These are phyloP conservation scores for Coriaria nepalensis DNA, from an alignment of 306 rosid genomes.

Conservation along the genomic window DNA sequence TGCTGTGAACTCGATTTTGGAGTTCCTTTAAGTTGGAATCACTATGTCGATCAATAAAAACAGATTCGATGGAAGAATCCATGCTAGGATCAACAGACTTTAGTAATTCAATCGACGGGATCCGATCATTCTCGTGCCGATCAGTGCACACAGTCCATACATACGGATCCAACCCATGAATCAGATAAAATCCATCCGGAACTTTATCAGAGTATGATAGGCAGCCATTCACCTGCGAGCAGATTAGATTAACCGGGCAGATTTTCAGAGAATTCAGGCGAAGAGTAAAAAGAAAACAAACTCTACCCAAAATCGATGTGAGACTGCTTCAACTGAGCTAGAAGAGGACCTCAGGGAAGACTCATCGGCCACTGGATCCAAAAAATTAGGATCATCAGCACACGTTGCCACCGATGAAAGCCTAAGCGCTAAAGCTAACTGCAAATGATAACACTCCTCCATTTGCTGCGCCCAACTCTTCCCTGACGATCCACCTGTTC, in stretches of 20 bases:
- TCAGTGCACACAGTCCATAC: conserved; percentile 87
- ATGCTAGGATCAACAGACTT: conserved; percentile 51
- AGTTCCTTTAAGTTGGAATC: conserved; percentile 83
- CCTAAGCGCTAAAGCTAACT: conserved; percentile 77
- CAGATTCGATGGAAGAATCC: conserved; percentile 68
- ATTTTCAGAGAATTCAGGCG: background rate
- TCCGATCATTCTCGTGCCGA: conserved; percentile 73
- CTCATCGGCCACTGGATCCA: conserved; percentile 59
- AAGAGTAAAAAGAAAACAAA: background rate
- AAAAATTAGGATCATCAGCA: conserved; percentile 87
- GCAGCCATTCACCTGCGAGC: conserved; percentile 85
- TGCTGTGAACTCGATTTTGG: conserved; percentile 45
- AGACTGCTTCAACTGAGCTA: conserved; percentile 42
- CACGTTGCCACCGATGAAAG: conserved; percentile 78
- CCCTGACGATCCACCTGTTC: conserved; percentile 38
- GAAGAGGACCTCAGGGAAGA: conserved; percentile 25
- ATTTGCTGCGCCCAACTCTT: conserved; percentile 99
- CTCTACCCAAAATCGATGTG: conserved; percentile 88
- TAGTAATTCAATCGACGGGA: conserved; percentile 72
- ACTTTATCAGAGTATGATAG: conserved; percentile 75
- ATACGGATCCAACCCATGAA: conserved; percentile 86
- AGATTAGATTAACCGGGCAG: conserved; percentile 14
- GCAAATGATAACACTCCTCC: conserved; percentile 97
- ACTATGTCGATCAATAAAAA: conserved; percentile 60
- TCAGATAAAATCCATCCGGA: conserved; percentile 86